phyloP scores from a whole-genome alignment of 495 filamentous ascomycete species.

The Penicillium paxilli region DNA sequence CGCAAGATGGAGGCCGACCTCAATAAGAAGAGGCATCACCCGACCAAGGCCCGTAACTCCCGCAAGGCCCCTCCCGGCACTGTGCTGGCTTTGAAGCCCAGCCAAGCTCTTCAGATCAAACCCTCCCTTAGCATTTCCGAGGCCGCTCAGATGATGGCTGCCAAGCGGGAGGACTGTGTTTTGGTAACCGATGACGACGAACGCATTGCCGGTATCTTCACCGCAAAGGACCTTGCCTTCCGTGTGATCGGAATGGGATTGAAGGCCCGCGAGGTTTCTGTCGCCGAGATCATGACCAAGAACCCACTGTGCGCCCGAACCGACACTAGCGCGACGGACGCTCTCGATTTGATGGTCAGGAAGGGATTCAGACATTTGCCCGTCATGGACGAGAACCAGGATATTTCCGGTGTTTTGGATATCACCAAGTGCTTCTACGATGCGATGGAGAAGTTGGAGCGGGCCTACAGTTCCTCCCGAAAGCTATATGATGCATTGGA shows the following conservation, averaged over 20 bases:
- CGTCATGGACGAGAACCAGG: constrained; percentile 99
- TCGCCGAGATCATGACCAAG: constrained; percentile 99
- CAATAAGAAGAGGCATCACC: constrained; percentile 89
- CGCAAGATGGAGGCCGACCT: constrained; percentile 96
- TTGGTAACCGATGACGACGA: constrained; percentile 98
- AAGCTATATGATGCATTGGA: constrained; percentile 97
- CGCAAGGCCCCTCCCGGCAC: constrained; percentile 95
- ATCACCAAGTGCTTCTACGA: constrained; percentile 99
- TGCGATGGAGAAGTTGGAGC: constrained; percentile 98
- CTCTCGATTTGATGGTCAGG: constrained; percentile 94
- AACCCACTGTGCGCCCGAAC: constrained; percentile 96
- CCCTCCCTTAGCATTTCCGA: constrained; percentile 91
- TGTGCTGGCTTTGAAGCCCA: constrained; percentile 91
- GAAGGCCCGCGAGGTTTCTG: constrained; percentile 85
- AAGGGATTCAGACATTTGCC: constrained; percentile 97
- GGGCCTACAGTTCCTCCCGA: constrained; percentile 92
- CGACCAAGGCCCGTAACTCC: constrained; percentile 72
- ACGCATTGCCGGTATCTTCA: constrained; percentile 97
- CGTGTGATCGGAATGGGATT: constrained; percentile 92
- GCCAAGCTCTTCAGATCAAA: constrained; percentile 96
- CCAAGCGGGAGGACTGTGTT: constrained; percentile 98
- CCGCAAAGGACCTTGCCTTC: constrained; percentile 97
- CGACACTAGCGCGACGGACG: constrained; percentile 97
- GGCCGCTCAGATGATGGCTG: constrained; percentile 97
- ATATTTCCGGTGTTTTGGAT: constrained; percentile 96